Conservation (phyloP, 2,329 filamentous ascomycete genomes). For the Alternaria longipes region DNA sequence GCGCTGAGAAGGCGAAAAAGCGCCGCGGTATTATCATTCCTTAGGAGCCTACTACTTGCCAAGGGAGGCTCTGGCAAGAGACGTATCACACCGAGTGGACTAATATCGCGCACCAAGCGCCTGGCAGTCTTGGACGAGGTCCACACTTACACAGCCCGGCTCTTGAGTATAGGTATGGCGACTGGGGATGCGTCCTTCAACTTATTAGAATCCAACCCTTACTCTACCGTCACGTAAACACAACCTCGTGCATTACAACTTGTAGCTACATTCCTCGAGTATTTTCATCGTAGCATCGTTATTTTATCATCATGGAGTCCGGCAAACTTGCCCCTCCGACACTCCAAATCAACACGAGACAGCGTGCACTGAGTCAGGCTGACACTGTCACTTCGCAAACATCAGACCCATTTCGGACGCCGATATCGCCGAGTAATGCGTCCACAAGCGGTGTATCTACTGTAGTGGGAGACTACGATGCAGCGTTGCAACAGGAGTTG, state of each 20-base stretch:
- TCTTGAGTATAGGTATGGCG: constrained; percentile 20
- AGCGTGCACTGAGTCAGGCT: constrained; percentile 34
- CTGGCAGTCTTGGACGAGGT: constrained; percentile 17
- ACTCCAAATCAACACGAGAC: constrained; percentile 39
- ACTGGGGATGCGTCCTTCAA: constrained; percentile 12
- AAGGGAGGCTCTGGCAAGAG: constrained; percentile 18
- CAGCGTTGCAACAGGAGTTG: constrained; percentile 35
- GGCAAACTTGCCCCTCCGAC: constrained; percentile 39
- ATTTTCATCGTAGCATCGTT: background rate
- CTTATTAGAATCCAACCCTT: background rate
- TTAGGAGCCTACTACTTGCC: constrained; percentile 7
- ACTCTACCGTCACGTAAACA: background rate
- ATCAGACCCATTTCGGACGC: constrained; percentile 37
- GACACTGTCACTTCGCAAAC: constrained; percentile 38
- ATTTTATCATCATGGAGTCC: constrained; percentile 28
- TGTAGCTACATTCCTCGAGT: background rate
- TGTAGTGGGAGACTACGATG: constrained; percentile 43
- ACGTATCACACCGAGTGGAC: constrained; percentile 16
- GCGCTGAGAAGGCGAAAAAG: constrained; percentile 9
- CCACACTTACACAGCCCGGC: constrained; percentile 27
- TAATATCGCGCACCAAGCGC: constrained; percentile 27
- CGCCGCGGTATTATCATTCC: background rate
- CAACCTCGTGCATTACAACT: background rate
- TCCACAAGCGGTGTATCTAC: constrained; percentile 32
- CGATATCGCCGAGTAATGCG: constrained; percentile 36